A percentile compares a stretch with the other conserved stretches of the same genome.
Conservation (phyloP, 441 rosid genomes). For the Erysimum cheiri region DNA sequence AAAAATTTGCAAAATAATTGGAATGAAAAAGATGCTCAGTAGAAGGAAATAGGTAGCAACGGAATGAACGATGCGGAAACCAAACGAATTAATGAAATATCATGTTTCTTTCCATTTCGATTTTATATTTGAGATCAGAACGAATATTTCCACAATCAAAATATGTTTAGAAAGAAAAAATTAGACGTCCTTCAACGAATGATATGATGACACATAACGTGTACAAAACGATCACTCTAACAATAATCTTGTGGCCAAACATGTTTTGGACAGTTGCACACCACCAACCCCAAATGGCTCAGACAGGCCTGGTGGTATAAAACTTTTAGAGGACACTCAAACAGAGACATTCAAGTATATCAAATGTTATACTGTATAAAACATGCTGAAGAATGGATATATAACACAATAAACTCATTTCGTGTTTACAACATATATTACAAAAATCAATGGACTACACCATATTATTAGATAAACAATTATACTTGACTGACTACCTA, state of each 20-base stretch:
- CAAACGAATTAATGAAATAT: not conserved
- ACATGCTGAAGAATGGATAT: not conserved
- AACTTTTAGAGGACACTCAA: not conserved
- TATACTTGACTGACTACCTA: not conserved
- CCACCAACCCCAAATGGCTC: conserved; percentile 36
- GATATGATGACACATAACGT: conserved; percentile 6
- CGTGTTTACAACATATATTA: no score
- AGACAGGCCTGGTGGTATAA: conserved; percentile 8
- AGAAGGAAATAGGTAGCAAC: not conserved
- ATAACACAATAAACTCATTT: not conserved
- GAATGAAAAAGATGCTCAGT: not conserved
- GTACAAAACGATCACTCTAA: conserved; percentile 13
- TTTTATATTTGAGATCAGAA: not conserved
- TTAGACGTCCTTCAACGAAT: not conserved
- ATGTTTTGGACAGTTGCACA: not conserved
- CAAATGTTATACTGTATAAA: not conserved
- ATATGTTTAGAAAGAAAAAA: not conserved
- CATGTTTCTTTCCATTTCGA: not conserved
- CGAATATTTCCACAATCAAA: not conserved
- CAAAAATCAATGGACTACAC: not conserved
- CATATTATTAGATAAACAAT: not conserved
- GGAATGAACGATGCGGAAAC: not conserved
- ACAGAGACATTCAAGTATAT: conserved; percentile 9
- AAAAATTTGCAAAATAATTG: not conserved
- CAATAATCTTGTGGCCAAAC: not conserved